Percentiles rank a stretch among this genome's conserved stretches.
Evolutionary conservation across 805 yeast genomes (phyloP).

Genomic region (Metschnikowia henanensis): DNA sequence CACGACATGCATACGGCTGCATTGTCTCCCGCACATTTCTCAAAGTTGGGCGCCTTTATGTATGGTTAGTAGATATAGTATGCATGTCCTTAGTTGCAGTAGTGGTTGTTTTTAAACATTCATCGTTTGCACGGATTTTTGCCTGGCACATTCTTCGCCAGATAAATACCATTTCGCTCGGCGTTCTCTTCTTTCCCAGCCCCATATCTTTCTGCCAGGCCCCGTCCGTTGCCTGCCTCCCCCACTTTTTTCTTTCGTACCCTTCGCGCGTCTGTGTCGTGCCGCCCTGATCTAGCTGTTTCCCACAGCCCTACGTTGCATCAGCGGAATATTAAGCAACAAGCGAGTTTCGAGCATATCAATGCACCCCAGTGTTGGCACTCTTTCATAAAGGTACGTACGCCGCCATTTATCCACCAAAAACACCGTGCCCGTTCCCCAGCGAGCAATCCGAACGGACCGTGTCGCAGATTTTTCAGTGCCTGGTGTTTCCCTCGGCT

Average conservation of each 20-base stretch:
- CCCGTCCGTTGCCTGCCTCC: neutral
- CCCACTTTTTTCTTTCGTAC: neutral
- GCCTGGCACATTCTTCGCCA: neutral
- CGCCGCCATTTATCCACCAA: no score
- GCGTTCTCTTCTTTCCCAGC: neutral
- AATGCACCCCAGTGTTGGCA: neutral
- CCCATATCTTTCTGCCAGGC: neutral
- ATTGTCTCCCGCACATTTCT: conserved; percentile 2
- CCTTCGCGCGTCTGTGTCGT: neutral
- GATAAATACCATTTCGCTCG: neutral
- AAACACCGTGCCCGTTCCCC: no score
- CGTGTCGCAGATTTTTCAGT: no score
- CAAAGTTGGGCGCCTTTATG: conserved; percentile 10
- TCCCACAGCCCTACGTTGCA: neutral
- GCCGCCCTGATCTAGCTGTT: neutral
- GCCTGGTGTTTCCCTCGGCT: neutral
- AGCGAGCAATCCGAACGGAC: no score
- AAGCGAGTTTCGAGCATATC: neutral
- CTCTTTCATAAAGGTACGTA: neutral
- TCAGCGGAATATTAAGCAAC: neutral
- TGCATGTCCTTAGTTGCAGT: conserved; percentile 12
- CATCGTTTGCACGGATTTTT: neutral
- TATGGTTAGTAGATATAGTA: conserved; percentile 8
- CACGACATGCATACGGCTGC: conserved; percentile 8
- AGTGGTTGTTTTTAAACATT: neutral